Base-by-base conservation (phyloP, 2,329 filamentous ascomycete species). In the Verticillium alfalfae region DNA sequence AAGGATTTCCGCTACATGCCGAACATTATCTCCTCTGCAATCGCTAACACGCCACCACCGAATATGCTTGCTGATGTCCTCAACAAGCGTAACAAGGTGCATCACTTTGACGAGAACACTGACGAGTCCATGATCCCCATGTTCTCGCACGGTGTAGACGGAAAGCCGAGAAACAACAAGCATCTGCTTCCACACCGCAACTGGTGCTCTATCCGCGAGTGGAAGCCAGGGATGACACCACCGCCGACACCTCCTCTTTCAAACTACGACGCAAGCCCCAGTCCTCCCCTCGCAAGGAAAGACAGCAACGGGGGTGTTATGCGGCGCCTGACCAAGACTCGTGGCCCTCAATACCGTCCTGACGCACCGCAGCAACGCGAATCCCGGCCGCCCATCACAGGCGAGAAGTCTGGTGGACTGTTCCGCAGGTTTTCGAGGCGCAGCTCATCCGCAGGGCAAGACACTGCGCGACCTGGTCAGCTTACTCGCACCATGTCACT, bases 41-140 rank as follows among this genome's bases (percentile, higher is more conserved):
- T 99, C 71, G 94, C 90, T 68, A 97, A 99, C 71, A 88, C 90
- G 15, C 95, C 96, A 5, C 92, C 93, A 18, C 90, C 93, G 0
- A 91, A 95, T 59, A 80, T 96, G 70, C 84, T 98, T 79, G 92
- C 92, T 5, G 94, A 99, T 73, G 85, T 96, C 59, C 83, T 99
- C 64, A 97, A 98, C 79, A 95, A 91, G 78, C 87, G 95, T 34
- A 97, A 97, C 79, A 97, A 89, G 73, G 74, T 90, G 1, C 87
- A 90, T 67, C 87, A 90, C 68, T 85, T 90, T 61, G 87, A 90
- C 72, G 81, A 82, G 63, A 81, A 93, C 61, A 99, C 95, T 0
- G 92, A 98, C 62, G 95, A 99, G 75, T 88, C 92, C 74, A 96
- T 99, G 91, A 95, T 98, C 54, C 92, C 94, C 0, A 87, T 99